Base-by-base conservation (phyloP, 192 early-diverging fungal genomes). In the Linnemannia hyalina region DNA sequence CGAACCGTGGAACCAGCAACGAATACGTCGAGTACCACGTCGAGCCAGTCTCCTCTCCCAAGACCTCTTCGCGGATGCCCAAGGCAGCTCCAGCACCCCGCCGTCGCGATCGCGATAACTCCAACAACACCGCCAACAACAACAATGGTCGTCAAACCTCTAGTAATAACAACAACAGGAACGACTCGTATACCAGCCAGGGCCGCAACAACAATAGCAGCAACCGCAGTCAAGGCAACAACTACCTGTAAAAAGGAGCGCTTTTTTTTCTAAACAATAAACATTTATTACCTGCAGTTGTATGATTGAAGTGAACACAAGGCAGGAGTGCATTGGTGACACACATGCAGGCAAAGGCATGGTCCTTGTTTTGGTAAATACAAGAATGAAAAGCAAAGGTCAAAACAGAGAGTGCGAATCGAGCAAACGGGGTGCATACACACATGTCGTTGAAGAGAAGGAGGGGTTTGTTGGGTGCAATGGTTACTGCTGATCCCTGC, bases 181-280 rank as follows among this genome's bases (percentile, higher is more conserved):
- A 68, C 9, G 47, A 35, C 76, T 7, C 76, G 3, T 70, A 70
- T 70, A 70, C 65, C 76, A 70, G 52, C 76, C 20, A 22, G 36
- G 18, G 42, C 29, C 32, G 65, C 68, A 32, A 26, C 44, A 68
- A 68, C 42, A 68, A 18, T 42, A 77, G 41, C 76, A 69, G 46
- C 60, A 15, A 32, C 65, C 23, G 60, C 68, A 38, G 57, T 46
- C 44, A 77, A 42, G 36, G 44, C 42, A 35, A n/a, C 65, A 35
- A 69, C 46, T n/a, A 70, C 47, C 32, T 44, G 38, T 77, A 70
- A 36, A 68, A 69, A 38, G 7, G 35, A 16, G 46, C 47, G 23
- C 10, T 32, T 52, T 52, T 23, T 41, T 10, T 10, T 10, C 20
- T 20, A 35, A 57, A 6, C 38, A 40, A 40, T 32, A 54, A 75